Conservation (phyloP, 2,329 filamentous ascomycete species). For the Cryphonectria radicalis region DNA sequence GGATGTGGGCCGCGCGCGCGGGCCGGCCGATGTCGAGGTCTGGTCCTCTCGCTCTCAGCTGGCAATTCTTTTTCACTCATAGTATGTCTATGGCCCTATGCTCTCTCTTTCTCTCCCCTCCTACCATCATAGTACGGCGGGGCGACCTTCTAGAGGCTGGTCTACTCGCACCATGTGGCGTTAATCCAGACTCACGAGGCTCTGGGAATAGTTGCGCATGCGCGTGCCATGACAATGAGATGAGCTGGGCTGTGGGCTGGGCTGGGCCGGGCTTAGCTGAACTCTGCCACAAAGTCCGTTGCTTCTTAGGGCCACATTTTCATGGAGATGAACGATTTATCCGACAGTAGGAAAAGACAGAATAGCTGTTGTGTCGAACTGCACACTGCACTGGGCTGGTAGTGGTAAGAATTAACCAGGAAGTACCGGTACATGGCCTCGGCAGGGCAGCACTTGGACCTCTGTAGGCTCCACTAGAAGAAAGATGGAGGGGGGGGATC, state of each 20-base stretch:
- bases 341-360: background rate
- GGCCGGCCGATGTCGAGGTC: background rate
- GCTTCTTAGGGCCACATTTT: background rate
- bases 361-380: background rate
- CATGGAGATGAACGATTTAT: too few relatives aligned
- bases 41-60: background rate
- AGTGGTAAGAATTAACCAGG: background rate
- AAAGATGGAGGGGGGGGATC: background rate
- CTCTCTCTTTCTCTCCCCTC: background rate
- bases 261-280: background rate
- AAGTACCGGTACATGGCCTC: conserved; percentile 6
- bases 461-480: background rate
- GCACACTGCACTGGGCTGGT: background rate
- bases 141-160: background rate
- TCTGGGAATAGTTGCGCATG: background rate
- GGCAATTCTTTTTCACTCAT: background rate
- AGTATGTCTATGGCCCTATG: background rate
- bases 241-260: background rate
- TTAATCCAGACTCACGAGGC: background rate
- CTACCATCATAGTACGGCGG: background rate
- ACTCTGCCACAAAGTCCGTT: background rate
- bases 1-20: conserved; percentile 1
- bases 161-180: background rate
- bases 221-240: background rate
- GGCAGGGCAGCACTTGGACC: background rate